Evolutionary conservation across 192 early-diverging fungal species (phyloP).

Genomic region (Coemansia sp.): DNA sequence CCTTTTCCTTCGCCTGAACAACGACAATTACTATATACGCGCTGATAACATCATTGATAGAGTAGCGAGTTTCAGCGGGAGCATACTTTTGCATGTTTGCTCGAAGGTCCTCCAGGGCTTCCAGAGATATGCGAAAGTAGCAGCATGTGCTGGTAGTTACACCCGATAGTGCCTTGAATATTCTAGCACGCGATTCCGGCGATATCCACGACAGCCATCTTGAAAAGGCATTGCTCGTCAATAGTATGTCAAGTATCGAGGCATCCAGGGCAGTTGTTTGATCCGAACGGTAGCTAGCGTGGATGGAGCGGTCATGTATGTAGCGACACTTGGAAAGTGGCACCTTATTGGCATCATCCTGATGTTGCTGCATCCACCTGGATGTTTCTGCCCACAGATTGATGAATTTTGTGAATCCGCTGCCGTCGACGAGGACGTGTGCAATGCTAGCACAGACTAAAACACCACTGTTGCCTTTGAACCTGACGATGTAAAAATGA

Average conservation of each 20-base stretch:
- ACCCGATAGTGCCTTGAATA: not conserved
- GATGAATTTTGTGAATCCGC: not conserved
- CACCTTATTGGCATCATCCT: not conserved
- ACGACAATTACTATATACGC: not conserved
- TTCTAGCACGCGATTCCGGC: not conserved
- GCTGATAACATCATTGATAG: not conserved
- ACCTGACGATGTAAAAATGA: not conserved
- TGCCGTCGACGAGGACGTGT: not conserved
- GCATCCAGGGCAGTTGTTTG: not conserved
- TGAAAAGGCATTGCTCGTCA: not conserved
- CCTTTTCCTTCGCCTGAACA: not conserved
- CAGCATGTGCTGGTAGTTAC: not conserved
- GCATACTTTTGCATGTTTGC: not conserved
- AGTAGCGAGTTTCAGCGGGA: not conserved
- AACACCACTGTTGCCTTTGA: not conserved
- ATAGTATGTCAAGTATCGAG: not conserved
- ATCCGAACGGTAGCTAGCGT: not conserved
- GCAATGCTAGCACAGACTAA: not conserved
- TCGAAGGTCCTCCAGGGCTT: not conserved
- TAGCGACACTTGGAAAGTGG: not conserved
- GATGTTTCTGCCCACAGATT: conserved; percentile 3
- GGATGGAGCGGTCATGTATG: conserved; percentile 3
- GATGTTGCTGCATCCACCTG: not conserved
- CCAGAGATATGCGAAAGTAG: not conserved
- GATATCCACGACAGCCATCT: not conserved